These are phyloP conservation scores for Mayamaea pseudoterrestris DNA, from an alignment of 108 stramenopile genomes.

Conservation along the genomic window DNA sequence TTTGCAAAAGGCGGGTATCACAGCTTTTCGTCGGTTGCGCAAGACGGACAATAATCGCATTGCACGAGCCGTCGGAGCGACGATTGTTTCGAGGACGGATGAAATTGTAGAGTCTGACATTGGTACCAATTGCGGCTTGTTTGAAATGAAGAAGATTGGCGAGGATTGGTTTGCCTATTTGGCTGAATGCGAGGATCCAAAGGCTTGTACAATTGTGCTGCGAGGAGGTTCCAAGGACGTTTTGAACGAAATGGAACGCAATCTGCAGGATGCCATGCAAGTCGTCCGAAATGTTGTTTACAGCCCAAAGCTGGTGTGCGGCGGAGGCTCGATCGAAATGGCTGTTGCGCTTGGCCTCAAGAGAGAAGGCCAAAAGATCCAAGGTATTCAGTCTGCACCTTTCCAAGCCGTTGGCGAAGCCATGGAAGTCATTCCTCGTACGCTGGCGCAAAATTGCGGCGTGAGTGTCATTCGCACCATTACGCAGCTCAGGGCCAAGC, in stretches of 20 bases:
- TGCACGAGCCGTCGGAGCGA: constrained; percentile 95
- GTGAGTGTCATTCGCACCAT: constrained; percentile 96
- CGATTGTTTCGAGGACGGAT: constrained; percentile 95
- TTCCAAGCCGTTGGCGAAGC: constrained; percentile 95
- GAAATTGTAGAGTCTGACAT: constrained; percentile 98
- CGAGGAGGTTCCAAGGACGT: constrained; percentile 99
- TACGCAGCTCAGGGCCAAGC: constrained; percentile 93
- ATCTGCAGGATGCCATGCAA: constrained; percentile 99
- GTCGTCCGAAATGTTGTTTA: constrained; percentile 98
- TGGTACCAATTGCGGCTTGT: constrained; percentile 96
- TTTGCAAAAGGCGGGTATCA: constrained; percentile 96
- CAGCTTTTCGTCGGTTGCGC: constrained; percentile 94
- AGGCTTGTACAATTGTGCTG: constrained; percentile 97
- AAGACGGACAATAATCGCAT: constrained; percentile 99
- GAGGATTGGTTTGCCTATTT: constrained; percentile 97
- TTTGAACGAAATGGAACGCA: constrained; percentile 98
- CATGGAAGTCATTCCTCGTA: constrained; percentile 98
- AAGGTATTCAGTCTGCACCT: constrained; percentile 89
- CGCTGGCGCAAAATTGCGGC: constrained; percentile 98
- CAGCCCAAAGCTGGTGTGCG: constrained; percentile 94
- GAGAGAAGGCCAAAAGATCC: constrained; percentile 53
- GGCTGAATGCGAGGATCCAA: constrained; percentile 94
- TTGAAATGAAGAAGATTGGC: constrained; percentile 98
- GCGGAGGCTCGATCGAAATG: constrained; percentile 99
- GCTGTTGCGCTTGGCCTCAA: constrained; percentile 88